Base-by-base conservation (phyloP, 768 basidiomycete genomes). In the Agaricus bisporus region DNA sequence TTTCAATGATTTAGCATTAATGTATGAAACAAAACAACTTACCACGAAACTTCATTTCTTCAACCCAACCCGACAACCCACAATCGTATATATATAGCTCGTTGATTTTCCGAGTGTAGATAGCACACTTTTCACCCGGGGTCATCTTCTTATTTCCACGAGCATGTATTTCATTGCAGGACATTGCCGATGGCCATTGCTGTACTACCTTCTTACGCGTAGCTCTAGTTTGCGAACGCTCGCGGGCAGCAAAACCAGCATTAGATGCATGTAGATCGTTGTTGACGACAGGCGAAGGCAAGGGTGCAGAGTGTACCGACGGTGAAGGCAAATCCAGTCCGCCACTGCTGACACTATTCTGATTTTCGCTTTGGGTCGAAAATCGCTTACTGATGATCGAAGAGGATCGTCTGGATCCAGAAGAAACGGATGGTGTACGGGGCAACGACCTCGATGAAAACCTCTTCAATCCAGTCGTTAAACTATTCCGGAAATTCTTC, bases 31-130 rank as follows among this genome's bases (percentile, higher is more conserved):
- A 36, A 39, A 41, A 35, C 59, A 58, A 65, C 73, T 22, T 60
- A 88, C 90, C 77, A 75, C 77, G 75, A 50, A 72, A 68, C 58
- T 69, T 79, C 51, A 77, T 76, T 52, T 79, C 76, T 37, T 70
- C 58, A 22, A 91, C 68, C 92, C 92, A 95, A n/a, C 86, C 82
- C 17, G 72, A 70, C 49, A 94, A 68, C 29, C 91, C 90, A 59
- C 86, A 86, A 61, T 91, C 87, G 61, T 81, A 83, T 56, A 75
- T 71, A 51, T 81, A 81, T 17, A 95, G 66, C 63, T 93, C 89
- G 61, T 91, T 90, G 58, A 94, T 89, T 71, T 92, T 94, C 59
- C 74, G 70, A 22, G 87, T 85, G 60, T 94, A 95, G 36, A 83
- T 80, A 20, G 70, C 63, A 55, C 85, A 88, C 45, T 91, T 77